Conservation (phyloP, 345 rosid species). For the Moricandia arvensis region DNA sequence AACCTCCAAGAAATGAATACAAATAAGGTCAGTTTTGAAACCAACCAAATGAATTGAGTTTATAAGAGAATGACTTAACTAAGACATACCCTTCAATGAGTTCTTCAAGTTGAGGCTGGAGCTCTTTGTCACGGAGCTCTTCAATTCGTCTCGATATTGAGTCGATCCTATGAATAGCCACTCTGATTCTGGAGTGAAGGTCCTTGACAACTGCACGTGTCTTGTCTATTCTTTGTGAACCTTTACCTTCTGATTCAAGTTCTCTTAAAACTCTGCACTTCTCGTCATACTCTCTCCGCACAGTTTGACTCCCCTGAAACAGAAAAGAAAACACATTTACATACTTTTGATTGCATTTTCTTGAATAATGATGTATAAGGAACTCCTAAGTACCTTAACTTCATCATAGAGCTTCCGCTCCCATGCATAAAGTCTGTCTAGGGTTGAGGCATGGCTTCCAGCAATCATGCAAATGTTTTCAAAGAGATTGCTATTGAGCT, state of each 20-base stretch:
- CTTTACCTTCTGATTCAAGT: conserved; percentile 67
- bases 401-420: conserved; percentile 96
- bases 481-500: conserved; percentile 55
- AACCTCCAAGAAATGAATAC: conserved; percentile 48
- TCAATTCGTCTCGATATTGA: conserved; percentile 91
- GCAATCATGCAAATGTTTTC: conserved; percentile 77
- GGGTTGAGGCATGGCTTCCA: conserved; percentile 93
- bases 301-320: conserved; percentile 65
- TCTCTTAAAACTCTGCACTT: conserved; percentile 63
- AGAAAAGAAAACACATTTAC: background rate
- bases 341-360: background rate
- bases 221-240: conserved; percentile 56
- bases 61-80: background rate
- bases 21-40: too few relatives aligned
- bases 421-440: conserved; percentile 95
- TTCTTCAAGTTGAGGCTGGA: conserved; percentile 97
- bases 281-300: conserved; percentile 69
- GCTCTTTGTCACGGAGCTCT: conserved; percentile 89
- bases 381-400: conserved; percentile 65
- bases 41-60: background rate
- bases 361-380: too few relatives aligned
- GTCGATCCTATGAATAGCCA: conserved; percentile 85
- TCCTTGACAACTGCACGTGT: conserved; percentile 89
- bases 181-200: conserved; percentile 89
- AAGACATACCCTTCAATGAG: conserved; percentile 75